A percentile compares a stretch with the other conserved stretches of the same genome.
These are phyloP conservation scores for Fagopyrum tataricum DNA, from an alignment of 148 eudicot genomes.

Conservation along the genomic window DNA sequence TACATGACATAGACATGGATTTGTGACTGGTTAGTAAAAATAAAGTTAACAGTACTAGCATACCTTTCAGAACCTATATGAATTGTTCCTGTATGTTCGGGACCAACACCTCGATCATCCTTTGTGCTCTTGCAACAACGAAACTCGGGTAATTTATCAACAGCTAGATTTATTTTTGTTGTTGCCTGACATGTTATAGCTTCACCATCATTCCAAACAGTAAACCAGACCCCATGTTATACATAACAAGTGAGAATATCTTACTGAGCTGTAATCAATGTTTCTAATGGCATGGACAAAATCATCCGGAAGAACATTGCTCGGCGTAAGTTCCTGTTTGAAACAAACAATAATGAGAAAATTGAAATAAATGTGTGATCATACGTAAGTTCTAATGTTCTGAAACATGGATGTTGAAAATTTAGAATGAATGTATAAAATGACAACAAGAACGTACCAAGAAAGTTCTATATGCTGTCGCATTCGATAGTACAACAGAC, in stretches of 20 bases:
- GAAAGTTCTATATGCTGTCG: slow-evolving; percentile 85
- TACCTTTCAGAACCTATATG: slow-evolving; percentile 97
- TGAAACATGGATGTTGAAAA: background rate
- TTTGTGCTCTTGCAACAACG: slow-evolving; percentile 42
- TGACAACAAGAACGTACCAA: slow-evolving; percentile 39
- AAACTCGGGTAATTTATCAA: slow-evolving; percentile 69
- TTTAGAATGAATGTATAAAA: background rate
- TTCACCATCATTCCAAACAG: background rate
- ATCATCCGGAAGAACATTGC: slow-evolving; percentile 56
- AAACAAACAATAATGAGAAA: slow-evolving; percentile 12
- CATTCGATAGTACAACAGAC: slow-evolving; percentile 83
- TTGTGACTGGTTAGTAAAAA: background rate
- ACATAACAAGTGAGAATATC: slow-evolving; percentile 14
- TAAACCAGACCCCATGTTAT: background rate
- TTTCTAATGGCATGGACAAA: slow-evolving; percentile 48
- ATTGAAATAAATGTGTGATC: no score
- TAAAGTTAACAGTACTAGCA: slow-evolving; percentile 6
- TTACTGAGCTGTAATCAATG: slow-evolving; percentile 85
- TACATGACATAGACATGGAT: background rate
- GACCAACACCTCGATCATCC: slow-evolving; percentile 49
- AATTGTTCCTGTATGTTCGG: slow-evolving; percentile 91
- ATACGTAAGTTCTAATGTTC: background rate
- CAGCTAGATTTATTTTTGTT: slow-evolving; percentile 93
- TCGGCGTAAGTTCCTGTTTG: slow-evolving; percentile 75
- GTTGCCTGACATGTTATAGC: slow-evolving; percentile 53